Conservation (phyloP, 129 eudicot species). For the Gnaphalium uliginosum region DNA sequence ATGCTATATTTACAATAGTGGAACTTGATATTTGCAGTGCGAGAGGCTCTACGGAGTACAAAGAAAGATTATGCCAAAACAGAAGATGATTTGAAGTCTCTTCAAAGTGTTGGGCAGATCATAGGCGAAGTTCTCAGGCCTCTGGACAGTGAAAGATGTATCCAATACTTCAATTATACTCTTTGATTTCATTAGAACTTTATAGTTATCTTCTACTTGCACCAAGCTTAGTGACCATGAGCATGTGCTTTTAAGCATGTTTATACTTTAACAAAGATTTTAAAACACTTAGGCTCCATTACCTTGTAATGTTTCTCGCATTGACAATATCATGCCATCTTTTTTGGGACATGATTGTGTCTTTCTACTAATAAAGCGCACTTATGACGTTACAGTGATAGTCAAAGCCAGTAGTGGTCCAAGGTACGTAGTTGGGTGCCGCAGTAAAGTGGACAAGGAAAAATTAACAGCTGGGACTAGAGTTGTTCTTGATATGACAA, state of each 20-base stretch:
- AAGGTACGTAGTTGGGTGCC: slow-evolving; percentile 96
- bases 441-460: slow-evolving; percentile 96
- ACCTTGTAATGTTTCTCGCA: neutral
- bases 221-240: neutral
- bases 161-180: slow-evolving; percentile 23
- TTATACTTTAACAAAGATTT: neutral
- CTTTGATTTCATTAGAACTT: slow-evolving; percentile 10
- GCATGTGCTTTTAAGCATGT: neutral
- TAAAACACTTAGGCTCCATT: neutral
- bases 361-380: neutral
- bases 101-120: slow-evolving; percentile 99
- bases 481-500: slow-evolving; percentile 98
- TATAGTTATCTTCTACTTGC: neutral
- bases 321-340: neutral
- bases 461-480: slow-evolving; percentile 90
- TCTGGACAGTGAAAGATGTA: slow-evolving; percentile 91
- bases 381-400: slow-evolving; percentile 33
- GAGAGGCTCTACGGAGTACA: slow-evolving; percentile 62
- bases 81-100: slow-evolving; percentile 97
- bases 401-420: slow-evolving; percentile 99
- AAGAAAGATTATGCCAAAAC: slow-evolving; percentile 94
- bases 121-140: slow-evolving; percentile 98
- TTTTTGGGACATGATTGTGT: neutral
- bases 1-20: slow-evolving; percentile 17
- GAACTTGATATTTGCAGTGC: slow-evolving; percentile 50